These are phyloP conservation scores for Mikania micrantha DNA, from an alignment of 129 eudicot species.

Conservation along the genomic window DNA sequence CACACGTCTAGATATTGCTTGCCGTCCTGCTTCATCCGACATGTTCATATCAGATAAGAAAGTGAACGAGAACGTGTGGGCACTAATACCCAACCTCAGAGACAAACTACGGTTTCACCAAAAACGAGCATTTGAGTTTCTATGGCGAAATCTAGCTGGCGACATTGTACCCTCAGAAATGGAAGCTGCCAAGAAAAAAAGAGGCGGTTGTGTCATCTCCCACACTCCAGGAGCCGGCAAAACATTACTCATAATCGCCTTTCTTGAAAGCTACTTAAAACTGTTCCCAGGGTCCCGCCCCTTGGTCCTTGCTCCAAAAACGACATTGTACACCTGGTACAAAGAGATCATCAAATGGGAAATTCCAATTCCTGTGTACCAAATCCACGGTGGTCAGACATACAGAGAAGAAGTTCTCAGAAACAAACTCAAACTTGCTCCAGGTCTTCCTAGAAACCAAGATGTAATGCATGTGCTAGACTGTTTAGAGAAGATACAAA, in stretches of 20 bases:
- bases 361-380: constrained; percentile 89
- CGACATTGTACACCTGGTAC: constrained; percentile 96
- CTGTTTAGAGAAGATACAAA: constrained; percentile 85
- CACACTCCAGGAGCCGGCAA: constrained; percentile 99
- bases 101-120: constrained; percentile 75
- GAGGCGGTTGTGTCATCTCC: constrained; percentile 98
- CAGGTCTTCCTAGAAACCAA: constrained; percentile 74
- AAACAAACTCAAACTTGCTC: constrained; percentile 57
- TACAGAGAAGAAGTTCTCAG: constrained; percentile 72
- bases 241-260: constrained; percentile 81
- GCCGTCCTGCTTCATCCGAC: constrained; percentile 55
- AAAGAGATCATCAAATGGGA: constrained; percentile 95
- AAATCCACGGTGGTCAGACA: constrained; percentile 98
- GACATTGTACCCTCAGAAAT: constrained; percentile 61
- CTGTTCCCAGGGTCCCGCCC: constrained; percentile 92
- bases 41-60: constrained; percentile 39
- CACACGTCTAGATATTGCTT: constrained; percentile 37
- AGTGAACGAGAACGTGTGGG: constrained; percentile 77
- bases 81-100: constrained; percentile 77
- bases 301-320: constrained; percentile 92
- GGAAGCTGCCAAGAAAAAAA: constrained; percentile 48
- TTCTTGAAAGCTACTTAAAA: constrained; percentile 87
- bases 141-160: constrained; percentile 95
- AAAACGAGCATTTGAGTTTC: constrained; percentile 82
- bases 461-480: constrained; percentile 95